phyloP scores from a whole-genome alignment of 768 basidiomycete species.

The Xerocomellus chrysenteron region DNA sequence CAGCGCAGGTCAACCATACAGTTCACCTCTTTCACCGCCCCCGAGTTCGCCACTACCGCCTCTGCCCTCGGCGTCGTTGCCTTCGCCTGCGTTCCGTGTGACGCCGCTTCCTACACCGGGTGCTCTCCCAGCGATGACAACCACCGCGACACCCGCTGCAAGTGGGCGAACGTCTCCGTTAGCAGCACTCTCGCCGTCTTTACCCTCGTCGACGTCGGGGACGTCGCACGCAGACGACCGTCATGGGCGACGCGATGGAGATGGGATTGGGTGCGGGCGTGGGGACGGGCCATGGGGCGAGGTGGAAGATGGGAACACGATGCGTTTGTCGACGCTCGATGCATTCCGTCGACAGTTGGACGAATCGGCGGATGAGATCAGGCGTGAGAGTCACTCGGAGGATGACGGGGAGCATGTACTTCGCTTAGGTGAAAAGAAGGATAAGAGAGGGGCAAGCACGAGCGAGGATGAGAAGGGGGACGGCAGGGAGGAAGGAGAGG shows the following conservation, averaged over 20 bases:
- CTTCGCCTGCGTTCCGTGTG: conserved; percentile 12
- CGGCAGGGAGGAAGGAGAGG: conserved; percentile 2
- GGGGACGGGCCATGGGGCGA: conserved; percentile 1
- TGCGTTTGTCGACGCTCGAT: conserved; percentile 25
- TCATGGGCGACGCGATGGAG: not conserved
- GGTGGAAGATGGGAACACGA: conserved; percentile 18
- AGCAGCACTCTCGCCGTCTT: conserved; percentile 4
- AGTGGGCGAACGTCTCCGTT: conserved; percentile 21
- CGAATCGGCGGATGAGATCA: conserved; percentile 7
- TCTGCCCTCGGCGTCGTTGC: conserved; percentile 12
- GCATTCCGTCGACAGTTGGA: conserved; percentile 22
- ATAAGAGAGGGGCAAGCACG: not conserved
- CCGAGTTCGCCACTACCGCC: conserved; percentile 24
- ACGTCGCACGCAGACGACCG: not conserved
- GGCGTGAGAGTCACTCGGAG: not conserved
- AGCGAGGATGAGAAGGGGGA: not conserved
- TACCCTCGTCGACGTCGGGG: conserved; percentile 9
- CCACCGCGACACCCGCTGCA: conserved; percentile 13
- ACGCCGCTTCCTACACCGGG: not conserved
- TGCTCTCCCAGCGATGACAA: not conserved
- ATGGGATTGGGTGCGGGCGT: not conserved
- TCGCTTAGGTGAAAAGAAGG: conserved; percentile 1
- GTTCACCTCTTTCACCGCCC: conserved; percentile 22
- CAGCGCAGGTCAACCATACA: not conserved
- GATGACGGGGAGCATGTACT: conserved; percentile 12